Evolutionary conservation across 805 yeast genomes (phyloP), one percentile per base, ranked within the genome.

Genomic region (Saturnispora mendoncae): DNA sequence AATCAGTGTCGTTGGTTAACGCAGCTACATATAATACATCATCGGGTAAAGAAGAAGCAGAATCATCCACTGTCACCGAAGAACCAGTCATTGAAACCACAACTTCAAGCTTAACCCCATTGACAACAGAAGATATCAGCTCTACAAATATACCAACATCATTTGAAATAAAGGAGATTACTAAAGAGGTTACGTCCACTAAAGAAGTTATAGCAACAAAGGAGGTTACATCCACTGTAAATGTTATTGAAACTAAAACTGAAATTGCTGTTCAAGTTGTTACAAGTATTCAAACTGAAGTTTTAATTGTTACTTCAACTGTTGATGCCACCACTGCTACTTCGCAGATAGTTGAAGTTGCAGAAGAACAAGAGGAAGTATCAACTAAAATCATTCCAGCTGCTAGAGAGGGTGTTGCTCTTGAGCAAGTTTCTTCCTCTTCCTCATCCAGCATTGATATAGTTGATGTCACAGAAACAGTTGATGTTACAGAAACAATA

Each of bases 101-200:
- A n/a, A n/a, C n/a, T n/a, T n/a, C n/a, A n/a, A n/a, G n/a, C n/a
- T n/a, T n/a, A n/a, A n/a, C n/a, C n/a, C n/a, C n/a, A n/a, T n/a
- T n/a, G n/a, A n/a, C n/a, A n/a, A n/a, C n/a, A n/a, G n/a, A n/a
- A n/a, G n/a, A n/a, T n/a, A n/a, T n/a, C n/a, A n/a, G n/a, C n/a
- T n/a, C n/a, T n/a, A n/a, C n/a, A n/a, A n/a, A n/a, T n/a, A n/a
- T n/a, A n/a, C n/a, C n/a, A n/a, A n/a, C n/a, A n/a, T n/a, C n/a
- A n/a, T 7, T 23, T 15, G 32, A 20, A 13, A 31, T 23, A 9
- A 35, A 29, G 17, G 39, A 42, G 13, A 23, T 38, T 6, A 41
- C 46, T 5, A 41, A 25, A n/a, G 51, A 47, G 35, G 14, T 42
- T 10, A 28, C 28, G n/a, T n/a, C 44, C 10, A 46, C 44, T n/a